Evolutionary conservation across 176 grass and related monocot species (phyloP), one percentile per base, ranked within the genome.

Genomic region (Thalia dealbata): DNA sequence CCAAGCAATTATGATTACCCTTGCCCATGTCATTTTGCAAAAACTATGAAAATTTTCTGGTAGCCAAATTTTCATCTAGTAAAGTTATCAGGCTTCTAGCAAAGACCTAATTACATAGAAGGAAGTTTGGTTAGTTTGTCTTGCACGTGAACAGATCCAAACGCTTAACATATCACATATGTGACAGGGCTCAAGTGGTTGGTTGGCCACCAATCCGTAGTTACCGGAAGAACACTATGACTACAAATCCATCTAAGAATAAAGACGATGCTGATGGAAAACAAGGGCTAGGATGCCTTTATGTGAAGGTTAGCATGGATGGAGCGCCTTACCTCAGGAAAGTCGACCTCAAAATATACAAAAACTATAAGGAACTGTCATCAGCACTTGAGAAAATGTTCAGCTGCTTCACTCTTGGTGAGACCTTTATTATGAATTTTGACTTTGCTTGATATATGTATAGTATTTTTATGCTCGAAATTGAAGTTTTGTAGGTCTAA

Each of bases 301-400:
- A 93, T 84, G 81, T 93, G 56, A 93, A 93, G 84, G 91, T 93
- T 67, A 87, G 91, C 86, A 93, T 93, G 91, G 91, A 93, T 41
- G 91, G 91, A 11, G 91, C 91, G 0, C 91, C 91, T 0, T 93
- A 95, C 58, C 86, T 95, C 24, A 86, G 91, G 79, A 95, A 95
- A 79, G 91, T 89, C 16, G 87, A 89, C 30, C 84, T 95, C 68
- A 95, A 83, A 74, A 88, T 81, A 14, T 95, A 95, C 72, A 95
- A 84, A 43, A 86, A 84, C 28, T 95, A 95, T 61, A 95, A 87
- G 84, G 84, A 87, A 46, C 62, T 95, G 32, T 89, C 87, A 14
- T 26, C 84, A 61, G 91, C 73, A 16, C 91, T 95, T 73, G 91
- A 87, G 77, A 95, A 89, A 80, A 89, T 95, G 91, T 95, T 95